phyloP scores from a whole-genome alignment of 2,329 filamentous ascomycete genomes.

The Cladosporium sp. region DNA sequence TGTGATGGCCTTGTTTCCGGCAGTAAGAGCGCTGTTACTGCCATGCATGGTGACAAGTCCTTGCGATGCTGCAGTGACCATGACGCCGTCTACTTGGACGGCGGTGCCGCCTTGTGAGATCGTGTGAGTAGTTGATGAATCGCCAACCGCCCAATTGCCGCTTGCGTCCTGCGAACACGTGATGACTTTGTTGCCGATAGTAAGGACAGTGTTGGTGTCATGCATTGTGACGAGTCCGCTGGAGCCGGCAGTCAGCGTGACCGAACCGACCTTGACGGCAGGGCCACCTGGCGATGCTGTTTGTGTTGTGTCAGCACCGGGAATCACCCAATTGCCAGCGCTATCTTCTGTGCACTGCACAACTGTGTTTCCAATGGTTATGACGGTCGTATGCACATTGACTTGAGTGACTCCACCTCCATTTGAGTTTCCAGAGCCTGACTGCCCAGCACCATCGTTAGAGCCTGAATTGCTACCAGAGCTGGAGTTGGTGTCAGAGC shows the following conservation, averaged over 20 bases:
- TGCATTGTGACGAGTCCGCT: not conserved
- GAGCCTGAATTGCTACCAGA: not conserved
- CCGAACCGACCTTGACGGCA: not conserved
- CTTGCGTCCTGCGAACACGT: not conserved
- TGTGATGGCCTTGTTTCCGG: not conserved
- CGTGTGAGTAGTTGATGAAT: not conserved
- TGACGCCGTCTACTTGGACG: not conserved
- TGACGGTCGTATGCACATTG: slow-evolving; percentile 7
- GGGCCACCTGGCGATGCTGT: not conserved
- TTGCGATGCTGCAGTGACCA: not conserved
- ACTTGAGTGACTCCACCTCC: not conserved
- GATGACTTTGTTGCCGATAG: not conserved
- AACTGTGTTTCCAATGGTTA: slow-evolving; percentile 2
- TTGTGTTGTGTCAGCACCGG: not conserved
- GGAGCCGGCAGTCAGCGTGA: not conserved
- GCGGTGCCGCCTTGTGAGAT: slow-evolving; percentile 1
- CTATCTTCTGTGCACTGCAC: not conserved
- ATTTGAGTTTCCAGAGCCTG: not conserved
- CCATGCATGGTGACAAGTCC: not conserved
- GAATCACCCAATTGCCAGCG: not conserved
- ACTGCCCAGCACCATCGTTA: not conserved
- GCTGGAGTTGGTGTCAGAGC: not conserved
- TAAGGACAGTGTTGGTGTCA: not conserved
- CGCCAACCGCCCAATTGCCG: not conserved
- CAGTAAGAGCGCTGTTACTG: not conserved